Conservation (phyloP, 164 flowering plant genomes). For the Piper longum region DNA sequence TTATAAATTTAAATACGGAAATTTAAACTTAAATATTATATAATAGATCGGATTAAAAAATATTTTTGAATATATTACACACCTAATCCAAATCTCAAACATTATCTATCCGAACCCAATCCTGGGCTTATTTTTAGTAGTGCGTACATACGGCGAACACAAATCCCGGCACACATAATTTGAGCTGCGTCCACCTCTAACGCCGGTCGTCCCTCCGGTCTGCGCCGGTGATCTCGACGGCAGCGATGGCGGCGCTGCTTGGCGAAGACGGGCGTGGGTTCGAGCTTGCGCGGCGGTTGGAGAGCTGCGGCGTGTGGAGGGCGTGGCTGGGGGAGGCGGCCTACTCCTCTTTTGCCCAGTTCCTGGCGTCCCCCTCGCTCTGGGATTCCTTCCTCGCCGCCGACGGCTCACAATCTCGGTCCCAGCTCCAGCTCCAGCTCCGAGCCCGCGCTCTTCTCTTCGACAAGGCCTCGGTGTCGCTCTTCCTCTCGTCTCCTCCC, state of each 20-base stretch:
- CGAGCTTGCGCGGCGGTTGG: conserved; percentile 81
- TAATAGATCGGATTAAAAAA: too few relatives aligned
- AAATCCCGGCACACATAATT: too few relatives aligned
- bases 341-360: conserved; percentile 40
- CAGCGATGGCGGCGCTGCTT: conserved; percentile 40
- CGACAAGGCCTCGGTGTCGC: conserved; percentile 76
- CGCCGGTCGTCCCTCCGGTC: too few relatives aligned
- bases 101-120: too few relatives aligned
- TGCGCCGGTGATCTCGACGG: too few relatives aligned
- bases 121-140: too few relatives aligned
- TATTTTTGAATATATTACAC: too few relatives aligned
- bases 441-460: conserved; percentile 80
- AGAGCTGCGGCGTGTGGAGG: conserved; percentile 67
- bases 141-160: too few relatives aligned
- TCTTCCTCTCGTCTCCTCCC: conserved; percentile 33
- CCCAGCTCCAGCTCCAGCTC: conserved; percentile 69
- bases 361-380: conserved; percentile 42
- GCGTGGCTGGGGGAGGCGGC: conserved; percentile 79
- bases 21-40: too few relatives aligned
- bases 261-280: conserved; percentile 86
- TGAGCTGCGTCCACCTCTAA: too few relatives aligned
- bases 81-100: too few relatives aligned
- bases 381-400: conserved; percentile 74
- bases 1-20: too few relatives aligned
- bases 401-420: conserved; percentile 41